Base-by-base conservation (phyloP, 768 basidiomycete genomes). In the Piloderma croceum region DNA sequence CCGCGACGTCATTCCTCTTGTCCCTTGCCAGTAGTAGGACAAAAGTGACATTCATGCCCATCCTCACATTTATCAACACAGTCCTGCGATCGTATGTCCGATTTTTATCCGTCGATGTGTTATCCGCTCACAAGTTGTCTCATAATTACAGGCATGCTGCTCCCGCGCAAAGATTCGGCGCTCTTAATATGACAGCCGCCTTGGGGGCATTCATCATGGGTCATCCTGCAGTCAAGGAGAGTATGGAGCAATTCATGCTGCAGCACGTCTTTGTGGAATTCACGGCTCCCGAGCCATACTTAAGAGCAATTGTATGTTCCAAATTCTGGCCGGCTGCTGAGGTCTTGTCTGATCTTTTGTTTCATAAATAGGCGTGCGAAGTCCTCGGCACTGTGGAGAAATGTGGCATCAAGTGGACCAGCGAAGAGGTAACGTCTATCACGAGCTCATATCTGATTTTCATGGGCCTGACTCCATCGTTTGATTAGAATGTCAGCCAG, bases 191-290 rank as follows among this genome's bases (percentile, higher is more conserved):
- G 74, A 79, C 79, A 9, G 74, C 81, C 21, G 79, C 79, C 0
- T 71, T 93, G 3, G 81, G 80, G 0, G 76, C 78, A 0, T 81
- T 83, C 65, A 83, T 91, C 50, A 83, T 90, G 79, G 77, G 78
- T 39, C 88, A 90, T 55, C 86, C 88, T 7, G 80, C 86, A 24
- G 83, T 90, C 44, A 82, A 78, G 51, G 65, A 65, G 39, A 78
- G 73, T 46, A 82, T 93, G 74, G 87, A 90, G 58, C 69, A 76
- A 19, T 90, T 93, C 60, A 64, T 90, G 50, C 43, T 82, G 24
- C 75, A 76, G 48, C 78, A 83, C 46, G 83, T 93, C 24, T 70
- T 83, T 34, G 84, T 84, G 7, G 82, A 81, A 57, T 83, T 91
- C 50, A 58, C 68, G 10, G 71, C 71, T 24, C 54, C 66, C 4